These are phyloP conservation scores for Lasiodiplodia hormozganensis DNA, from an alignment of 2,329 filamentous ascomycete genomes.

Conservation along the genomic window DNA sequence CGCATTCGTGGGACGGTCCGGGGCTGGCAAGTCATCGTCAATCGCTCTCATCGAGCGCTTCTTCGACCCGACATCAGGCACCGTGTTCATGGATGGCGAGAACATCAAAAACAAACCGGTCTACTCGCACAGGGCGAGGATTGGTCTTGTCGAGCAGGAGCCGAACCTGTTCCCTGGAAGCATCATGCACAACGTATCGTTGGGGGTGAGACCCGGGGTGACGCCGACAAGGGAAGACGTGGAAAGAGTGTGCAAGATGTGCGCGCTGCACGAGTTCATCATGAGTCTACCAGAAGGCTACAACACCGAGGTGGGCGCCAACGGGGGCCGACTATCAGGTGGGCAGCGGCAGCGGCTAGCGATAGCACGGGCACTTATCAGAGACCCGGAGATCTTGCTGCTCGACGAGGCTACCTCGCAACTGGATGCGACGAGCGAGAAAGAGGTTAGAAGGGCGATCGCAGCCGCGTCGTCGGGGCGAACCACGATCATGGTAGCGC, in stretches of 20 bases:
- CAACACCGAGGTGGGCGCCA: conserved; percentile 53
- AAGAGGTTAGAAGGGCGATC: conserved; percentile 51
- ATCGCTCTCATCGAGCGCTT: conserved; percentile 56
- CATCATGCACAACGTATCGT: conserved; percentile 52
- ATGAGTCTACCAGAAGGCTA: conserved; percentile 56
- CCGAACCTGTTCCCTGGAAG: conserved; percentile 54
- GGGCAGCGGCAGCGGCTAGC: conserved; percentile 56
- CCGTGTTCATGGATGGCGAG: conserved; percentile 49
- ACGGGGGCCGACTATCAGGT: conserved; percentile 52
- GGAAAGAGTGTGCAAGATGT: conserved; percentile 47
- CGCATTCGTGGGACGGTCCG: conserved; percentile 54
- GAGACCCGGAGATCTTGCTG: conserved; percentile 54
- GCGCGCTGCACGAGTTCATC: conserved; percentile 56
- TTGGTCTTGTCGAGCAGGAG: conserved; percentile 55
- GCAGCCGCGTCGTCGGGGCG: conserved; percentile 49
- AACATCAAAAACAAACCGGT: conserved; percentile 50
- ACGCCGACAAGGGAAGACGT: conserved; percentile 39
- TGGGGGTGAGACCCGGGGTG: conserved; percentile 45
- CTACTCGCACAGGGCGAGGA: conserved; percentile 44
- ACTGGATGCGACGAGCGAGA: conserved; percentile 54
- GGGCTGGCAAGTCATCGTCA: conserved; percentile 55
- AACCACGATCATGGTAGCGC: conserved; percentile 78
- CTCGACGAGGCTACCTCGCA: conserved; percentile 57
- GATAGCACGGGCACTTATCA: conserved; percentile 54
- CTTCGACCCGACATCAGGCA: conserved; percentile 50